phyloP scores from a whole-genome alignment of 2,329 filamentous ascomycete genomes.

The Aspergillus sergii region DNA sequence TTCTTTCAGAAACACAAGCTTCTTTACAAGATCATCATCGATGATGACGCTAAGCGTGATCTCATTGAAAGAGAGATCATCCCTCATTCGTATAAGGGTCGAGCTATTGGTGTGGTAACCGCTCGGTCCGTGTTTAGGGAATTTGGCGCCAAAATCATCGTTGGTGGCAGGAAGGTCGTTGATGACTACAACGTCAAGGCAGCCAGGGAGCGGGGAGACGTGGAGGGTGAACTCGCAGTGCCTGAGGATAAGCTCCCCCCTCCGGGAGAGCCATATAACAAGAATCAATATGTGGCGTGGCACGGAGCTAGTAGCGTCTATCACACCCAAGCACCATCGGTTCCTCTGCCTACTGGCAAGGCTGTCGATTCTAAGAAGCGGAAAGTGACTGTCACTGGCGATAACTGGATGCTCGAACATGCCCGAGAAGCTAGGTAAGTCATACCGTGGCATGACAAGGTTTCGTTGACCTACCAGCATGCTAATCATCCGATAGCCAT shows the following conservation, averaged over 20 bases:
- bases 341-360: conserved; percentile 76
- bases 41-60: conserved; percentile 95
- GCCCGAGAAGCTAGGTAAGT: conserved; percentile 83
- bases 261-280: conserved; percentile 88
- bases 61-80: conserved; percentile 95
- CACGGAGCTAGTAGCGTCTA: conserved; percentile 96
- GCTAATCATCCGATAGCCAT: conserved; percentile 56
- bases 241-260: conserved; percentile 78
- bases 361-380: conserved; percentile 75
- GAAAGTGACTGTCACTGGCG: conserved; percentile 84
- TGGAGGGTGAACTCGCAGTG: conserved; percentile 89
- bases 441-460: background rate
- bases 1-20: conserved; percentile 98
- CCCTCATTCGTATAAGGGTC: conserved; percentile 97
- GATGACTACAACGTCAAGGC: conserved; percentile 88
- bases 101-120: conserved; percentile 94
- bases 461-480: background rate
- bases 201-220: conserved; percentile 72
- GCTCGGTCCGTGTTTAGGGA: conserved; percentile 96
- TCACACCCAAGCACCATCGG: conserved; percentile 75
- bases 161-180: conserved; percentile 80
- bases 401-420: conserved; percentile 97
- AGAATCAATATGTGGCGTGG: conserved; percentile 98
- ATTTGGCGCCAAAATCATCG: conserved; percentile 91
- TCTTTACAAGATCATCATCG: conserved; percentile 97